Base-by-base conservation (phyloP, 768 basidiomycete genomes). In the Mycena pura region DNA sequence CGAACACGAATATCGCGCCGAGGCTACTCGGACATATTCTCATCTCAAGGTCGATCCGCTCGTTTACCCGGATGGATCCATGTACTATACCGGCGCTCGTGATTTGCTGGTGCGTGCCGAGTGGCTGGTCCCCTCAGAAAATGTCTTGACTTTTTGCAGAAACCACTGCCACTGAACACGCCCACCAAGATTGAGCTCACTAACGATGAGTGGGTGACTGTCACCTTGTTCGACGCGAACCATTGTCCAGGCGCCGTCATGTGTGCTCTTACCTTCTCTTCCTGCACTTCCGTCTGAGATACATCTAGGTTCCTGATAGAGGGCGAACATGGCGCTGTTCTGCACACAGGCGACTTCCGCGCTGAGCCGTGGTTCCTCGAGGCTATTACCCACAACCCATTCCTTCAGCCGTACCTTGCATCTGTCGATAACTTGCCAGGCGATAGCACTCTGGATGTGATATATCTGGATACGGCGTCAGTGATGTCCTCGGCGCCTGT, bases 211-310 rank as follows among this genome's bases (percentile, higher is more conserved):
- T 73, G 70, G 4, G 89, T 96, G 10, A 87, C 81, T 0, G 81
- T 97, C 57, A 96, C 94, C 0, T 80, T 91, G 10, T 73, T 97
- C 8, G 92, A 96, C 68, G 96, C 96, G 0, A 97, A 97, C 69
- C 96, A 98, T 72, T 97, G 95, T 71, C 96, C 94, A 11, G 96
- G 96, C 0, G 90, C 95, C 0, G 89, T 94, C 39, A 96, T 98
- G 95, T 95, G 68, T 25, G 87, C 75, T 5, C 7, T 45, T 27
- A 19, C 9, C 22, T 39, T 11, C 28, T 8, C 32, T 0, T 6
- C 25, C 6, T 31, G 21, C 24, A 38, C 40, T 24, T 21, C 28
- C n/a, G 53, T 43, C 27, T 56, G 9, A 9, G 6, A 1, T 34
- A 40, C 25, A 5, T 25, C n/a, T 64, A 96, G 95, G 91, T 96